These are phyloP conservation scores for Entrophospora sp. DNA, from an alignment of 192 early-diverging fungal species.

Conservation along the genomic window DNA sequence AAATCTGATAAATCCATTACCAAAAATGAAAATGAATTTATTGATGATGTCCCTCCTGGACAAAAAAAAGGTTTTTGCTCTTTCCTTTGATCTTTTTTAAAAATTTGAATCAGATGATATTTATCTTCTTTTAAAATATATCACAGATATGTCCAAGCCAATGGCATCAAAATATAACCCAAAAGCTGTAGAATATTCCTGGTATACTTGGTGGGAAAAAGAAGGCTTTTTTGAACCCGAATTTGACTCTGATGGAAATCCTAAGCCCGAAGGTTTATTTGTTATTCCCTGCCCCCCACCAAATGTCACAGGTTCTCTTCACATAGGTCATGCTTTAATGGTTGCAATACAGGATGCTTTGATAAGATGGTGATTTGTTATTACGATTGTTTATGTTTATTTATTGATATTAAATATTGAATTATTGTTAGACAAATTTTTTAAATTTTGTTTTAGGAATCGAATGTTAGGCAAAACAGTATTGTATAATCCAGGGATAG, in stretches of 20 bases:
- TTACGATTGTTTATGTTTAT: background rate
- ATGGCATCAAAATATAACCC: conserved; percentile 85
- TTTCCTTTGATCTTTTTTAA: conserved; percentile 53
- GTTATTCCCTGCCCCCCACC: conserved; percentile 95
- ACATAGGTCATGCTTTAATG: conserved; percentile 91
- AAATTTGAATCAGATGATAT: background rate
- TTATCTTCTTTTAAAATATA: background rate
- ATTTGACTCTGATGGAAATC: conserved; percentile 59
- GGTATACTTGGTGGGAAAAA: conserved; percentile 98
- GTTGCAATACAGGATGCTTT: conserved; percentile 91
- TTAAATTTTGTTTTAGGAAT: conserved; percentile 43
- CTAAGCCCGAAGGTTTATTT: conserved; percentile 70
- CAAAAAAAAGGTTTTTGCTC: conserved; percentile 25
- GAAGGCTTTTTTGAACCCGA: conserved; percentile 84
- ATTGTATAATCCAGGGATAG: conserved; percentile 88
- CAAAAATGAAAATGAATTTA: conserved; percentile 19
- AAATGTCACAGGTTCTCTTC: conserved; percentile 96
- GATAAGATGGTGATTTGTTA: conserved; percentile 64
- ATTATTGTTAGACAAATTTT: background rate
- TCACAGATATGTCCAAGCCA: conserved; percentile 57
- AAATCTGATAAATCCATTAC: conserved; percentile 42
- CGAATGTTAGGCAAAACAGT: conserved; percentile 95
- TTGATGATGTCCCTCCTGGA: conserved; percentile 28
- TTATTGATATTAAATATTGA: background rate
- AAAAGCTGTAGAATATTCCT: conserved; percentile 83